Conservation (phyloP, 2,329 filamentous ascomycete species). For the Elsinoe australis region DNA sequence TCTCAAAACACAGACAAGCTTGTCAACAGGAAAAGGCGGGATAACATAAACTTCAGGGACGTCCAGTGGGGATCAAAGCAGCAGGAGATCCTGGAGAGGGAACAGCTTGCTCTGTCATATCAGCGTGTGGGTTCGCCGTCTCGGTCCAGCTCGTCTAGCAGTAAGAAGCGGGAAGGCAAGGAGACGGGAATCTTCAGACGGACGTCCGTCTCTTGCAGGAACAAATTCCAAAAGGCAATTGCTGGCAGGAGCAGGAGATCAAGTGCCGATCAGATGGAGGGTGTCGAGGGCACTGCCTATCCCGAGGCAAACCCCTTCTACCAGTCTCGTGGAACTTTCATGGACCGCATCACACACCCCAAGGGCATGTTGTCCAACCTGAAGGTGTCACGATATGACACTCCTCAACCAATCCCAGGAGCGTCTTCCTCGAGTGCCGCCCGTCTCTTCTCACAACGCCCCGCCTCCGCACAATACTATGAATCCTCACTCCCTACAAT, state of each 20-base stretch:
- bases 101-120: conserved; percentile 14
- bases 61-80: conserved; percentile 14
- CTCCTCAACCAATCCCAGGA: conserved; percentile 20
- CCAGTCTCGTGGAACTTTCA: conserved; percentile 11
- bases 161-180: conserved; percentile 20
- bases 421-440: conserved; percentile 16
- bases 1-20: conserved; percentile 13
- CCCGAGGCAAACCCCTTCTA: conserved; percentile 16
- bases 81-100: conserved; percentile 14
- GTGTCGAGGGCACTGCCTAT: conserved; percentile 19
- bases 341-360: conserved; percentile 16
- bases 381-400: conserved; percentile 20
- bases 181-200: conserved; percentile 21
- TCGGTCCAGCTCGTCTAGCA: conserved; percentile 16
- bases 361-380: conserved; percentile 17
- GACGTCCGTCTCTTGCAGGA: conserved; percentile 19
- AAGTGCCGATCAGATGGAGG: conserved; percentile 20
- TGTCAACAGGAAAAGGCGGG: conserved; percentile 14
- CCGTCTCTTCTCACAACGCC: conserved; percentile 18
- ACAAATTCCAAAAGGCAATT: conserved; percentile 18
- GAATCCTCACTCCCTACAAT: conserved; percentile 17
- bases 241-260: conserved; percentile 17
- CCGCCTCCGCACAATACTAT: conserved; percentile 16
- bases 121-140: conserved; percentile 18
- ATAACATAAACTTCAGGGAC: conserved; percentile 14